A percentile compares a stretch with the other conserved stretches of the same genome.
Evolutionary conservation across 2,329 filamentous ascomycete species (phyloP).

Genomic region (Xylariaceae sp.): DNA sequence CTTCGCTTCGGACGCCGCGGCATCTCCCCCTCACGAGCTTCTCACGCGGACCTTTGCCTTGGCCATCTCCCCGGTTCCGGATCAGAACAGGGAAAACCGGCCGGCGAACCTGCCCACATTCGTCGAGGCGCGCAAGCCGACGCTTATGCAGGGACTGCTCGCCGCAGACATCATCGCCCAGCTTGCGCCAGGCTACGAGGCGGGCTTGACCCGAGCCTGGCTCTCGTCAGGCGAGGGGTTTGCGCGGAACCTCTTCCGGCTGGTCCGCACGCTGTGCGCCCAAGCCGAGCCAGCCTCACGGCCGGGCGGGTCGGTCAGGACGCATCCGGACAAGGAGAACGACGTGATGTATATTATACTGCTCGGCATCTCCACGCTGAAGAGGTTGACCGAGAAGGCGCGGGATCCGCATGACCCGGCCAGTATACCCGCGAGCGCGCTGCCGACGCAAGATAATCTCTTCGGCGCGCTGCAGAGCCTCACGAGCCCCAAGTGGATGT

Average conservation of each 20-base stretch:
- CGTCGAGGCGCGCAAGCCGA: slow-evolving; percentile 77
- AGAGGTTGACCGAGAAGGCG: slow-evolving; percentile 60
- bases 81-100: slow-evolving; percentile 47
- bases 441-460: slow-evolving; percentile 61
- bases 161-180: slow-evolving; percentile 82
- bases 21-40: slow-evolving; percentile 64
- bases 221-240: slow-evolving; percentile 78
- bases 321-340: slow-evolving; percentile 35
- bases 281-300: slow-evolving; percentile 47
- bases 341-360: slow-evolving; percentile 58
- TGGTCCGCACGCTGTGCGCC: slow-evolving; percentile 65
- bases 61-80: slow-evolving; percentile 77
- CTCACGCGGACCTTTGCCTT: slow-evolving; percentile 82
- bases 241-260: slow-evolving; percentile 66
- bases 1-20: slow-evolving; percentile 63
- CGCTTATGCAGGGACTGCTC: slow-evolving; percentile 85
- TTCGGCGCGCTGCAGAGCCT: slow-evolving; percentile 57
- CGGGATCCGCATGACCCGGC: slow-evolving; percentile 46
- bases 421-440: slow-evolving; percentile 50
- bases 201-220: slow-evolving; percentile 68
- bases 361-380: slow-evolving; percentile 60
- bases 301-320: slow-evolving; percentile 24
- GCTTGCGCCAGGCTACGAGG: slow-evolving; percentile 64
- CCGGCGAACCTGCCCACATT: slow-evolving; percentile 55
- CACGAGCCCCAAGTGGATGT: slow-evolving; percentile 52